phyloP scores from a whole-genome alignment of 2,329 filamentous ascomycete species.

The Talaromyces islandicus region DNA sequence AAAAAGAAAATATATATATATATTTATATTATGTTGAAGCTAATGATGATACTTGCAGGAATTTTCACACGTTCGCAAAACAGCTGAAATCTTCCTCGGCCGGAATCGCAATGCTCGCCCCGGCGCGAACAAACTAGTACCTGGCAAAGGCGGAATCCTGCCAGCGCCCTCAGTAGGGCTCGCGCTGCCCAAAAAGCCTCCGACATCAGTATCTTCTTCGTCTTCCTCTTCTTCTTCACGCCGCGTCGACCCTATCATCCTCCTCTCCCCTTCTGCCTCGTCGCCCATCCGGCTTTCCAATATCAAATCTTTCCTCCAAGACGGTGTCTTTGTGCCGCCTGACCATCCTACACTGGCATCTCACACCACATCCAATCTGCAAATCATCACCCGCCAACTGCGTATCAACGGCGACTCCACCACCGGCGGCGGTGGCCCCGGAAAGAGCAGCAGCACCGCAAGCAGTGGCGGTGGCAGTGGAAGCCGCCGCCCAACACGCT shows the following conservation, averaged over 20 bases:
- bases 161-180: constrained; percentile 33
- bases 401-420: background rate
- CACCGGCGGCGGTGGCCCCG: background rate
- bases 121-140: constrained; percentile 25
- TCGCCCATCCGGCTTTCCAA: constrained; percentile 93
- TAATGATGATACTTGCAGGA: constrained; percentile 54
- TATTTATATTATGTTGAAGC: background rate
- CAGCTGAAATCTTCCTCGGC: constrained; percentile 69
- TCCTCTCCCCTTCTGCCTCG: constrained; percentile 91
- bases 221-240: constrained; percentile 39
- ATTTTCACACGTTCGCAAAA: constrained; percentile 88
- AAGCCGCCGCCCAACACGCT: constrained; percentile 60
- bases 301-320: constrained; percentile 53
- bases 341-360: constrained; percentile 47
- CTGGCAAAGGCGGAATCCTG: constrained; percentile 22
- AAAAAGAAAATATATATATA: too few relatives aligned
- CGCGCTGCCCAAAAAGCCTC: constrained; percentile 34
- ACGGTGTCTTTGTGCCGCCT: constrained; percentile 13
- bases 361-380: constrained; percentile 66
- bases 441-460: constrained; percentile 5
- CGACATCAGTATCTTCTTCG: constrained; percentile 17
- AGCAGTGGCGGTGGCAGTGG: background rate
- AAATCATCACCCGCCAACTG: constrained; percentile 67
- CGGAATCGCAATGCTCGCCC: constrained; percentile 37
- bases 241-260: constrained; percentile 77